Base-by-base conservation (phyloP, 192 early-diverging fungal species). In the Lobosporangium transversale region DNA sequence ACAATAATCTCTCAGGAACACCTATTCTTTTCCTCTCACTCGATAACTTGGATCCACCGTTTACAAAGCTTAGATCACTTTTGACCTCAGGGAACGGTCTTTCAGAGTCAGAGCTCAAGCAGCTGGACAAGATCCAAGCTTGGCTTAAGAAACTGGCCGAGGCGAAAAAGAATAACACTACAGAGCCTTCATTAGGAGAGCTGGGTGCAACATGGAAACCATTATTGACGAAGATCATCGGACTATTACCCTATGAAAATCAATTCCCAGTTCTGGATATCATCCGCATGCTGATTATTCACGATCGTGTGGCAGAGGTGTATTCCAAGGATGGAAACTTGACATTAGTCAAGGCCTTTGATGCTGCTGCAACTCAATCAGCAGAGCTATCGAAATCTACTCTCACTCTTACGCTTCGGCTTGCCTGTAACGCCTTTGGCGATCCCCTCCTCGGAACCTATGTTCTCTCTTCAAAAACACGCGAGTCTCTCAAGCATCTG, bases 211-310 rank as follows among this genome's bases (percentile, higher is more conserved):
- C 62, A 9, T 69, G 68, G 64, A 69, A 73, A 43, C 79, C 67
- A 9, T 24, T 79, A 29, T 43, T 66, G 24, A 51, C 61, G 66
- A 62, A 71, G 45, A 51, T 83, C 29, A 44, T 81, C 12, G 21
- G 56, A 12, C n/a, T 65, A 0, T 48, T 91, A 4, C 66, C 85
- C 0, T 59, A 61, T 43, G 82, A 88, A 5, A 68, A 85, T 53
- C 50, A 85, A 29, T 92, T 92, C 64, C 89, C 92, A 9, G 29
- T 88, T 3, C 50, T 92, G 18, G 92, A 93, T 54, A 82, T 93
- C 35, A 57, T 89, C 50, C 74, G 89, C 12, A 75, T 88, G 51
- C 53, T 91, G 3, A 53, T 91, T 9, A 53, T 89, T 3, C 68
- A 85, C n/a, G 54, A 51, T 10, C 57, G 57, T 18, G 76, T 85